phyloP scores from a whole-genome alignment of 2,329 filamentous ascomycete genomes.

The Claviceps humidiphila region DNA sequence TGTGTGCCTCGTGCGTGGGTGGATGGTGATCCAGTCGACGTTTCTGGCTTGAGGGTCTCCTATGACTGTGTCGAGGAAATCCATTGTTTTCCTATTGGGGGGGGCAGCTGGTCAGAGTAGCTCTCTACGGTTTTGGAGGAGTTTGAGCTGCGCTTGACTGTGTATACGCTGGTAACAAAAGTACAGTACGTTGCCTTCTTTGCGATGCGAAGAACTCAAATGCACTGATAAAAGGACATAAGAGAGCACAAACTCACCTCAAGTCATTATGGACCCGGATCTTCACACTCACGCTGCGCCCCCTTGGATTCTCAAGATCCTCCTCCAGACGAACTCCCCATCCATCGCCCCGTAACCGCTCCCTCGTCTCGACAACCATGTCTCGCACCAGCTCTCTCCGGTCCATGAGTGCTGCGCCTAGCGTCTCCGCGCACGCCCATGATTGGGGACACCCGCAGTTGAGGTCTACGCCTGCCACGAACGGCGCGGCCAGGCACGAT shows the following conservation, averaged over 20 bases:
- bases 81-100: constrained; percentile 32
- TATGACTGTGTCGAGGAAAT: constrained; percentile 50
- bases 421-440: constrained; percentile 55
- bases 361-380: constrained; percentile 47
- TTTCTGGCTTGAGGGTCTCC: constrained; percentile 35
- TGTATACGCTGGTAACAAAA: too few relatives aligned
- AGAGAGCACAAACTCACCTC: constrained; percentile 16
- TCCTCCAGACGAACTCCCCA: constrained; percentile 34
- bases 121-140: too few relatives aligned
- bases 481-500: constrained; percentile 46
- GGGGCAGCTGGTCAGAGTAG: too few relatives aligned
- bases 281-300: constrained; percentile 54
- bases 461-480: constrained; percentile 51
- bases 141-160: too few relatives aligned
- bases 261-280: constrained; percentile 56
- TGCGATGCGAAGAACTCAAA: too few relatives aligned
- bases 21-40: constrained; percentile 58
- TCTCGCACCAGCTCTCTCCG: constrained; percentile 49
- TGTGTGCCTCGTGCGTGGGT: constrained; percentile 50
- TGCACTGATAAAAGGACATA: too few relatives aligned
- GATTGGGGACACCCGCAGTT: constrained; percentile 64
- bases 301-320: constrained; percentile 29
- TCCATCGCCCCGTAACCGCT: constrained; percentile 35
- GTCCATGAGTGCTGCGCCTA: constrained; percentile 59
- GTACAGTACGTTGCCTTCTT: too few relatives aligned